Evolutionary conservation across 2,329 filamentous ascomycete genomes (phyloP).

Genomic region (Colletotrichum sidae): DNA sequence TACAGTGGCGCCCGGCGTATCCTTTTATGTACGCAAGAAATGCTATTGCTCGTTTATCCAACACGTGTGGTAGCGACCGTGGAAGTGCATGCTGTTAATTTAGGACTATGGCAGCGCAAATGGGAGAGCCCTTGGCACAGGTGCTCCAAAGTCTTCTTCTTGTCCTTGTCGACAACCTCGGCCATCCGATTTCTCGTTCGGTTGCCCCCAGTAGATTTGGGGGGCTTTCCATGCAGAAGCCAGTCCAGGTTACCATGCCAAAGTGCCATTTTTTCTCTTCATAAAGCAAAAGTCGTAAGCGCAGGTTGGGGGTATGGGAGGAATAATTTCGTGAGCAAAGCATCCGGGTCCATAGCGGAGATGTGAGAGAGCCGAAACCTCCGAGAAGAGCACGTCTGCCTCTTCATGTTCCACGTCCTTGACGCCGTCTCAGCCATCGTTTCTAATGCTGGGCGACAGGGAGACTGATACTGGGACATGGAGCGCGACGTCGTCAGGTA

Average conservation of each 20-base stretch:
- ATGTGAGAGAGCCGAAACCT: background rate
- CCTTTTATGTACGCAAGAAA: slow-evolving; percentile 4
- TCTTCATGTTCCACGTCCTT: slow-evolving; percentile 32
- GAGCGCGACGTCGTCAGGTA: slow-evolving; percentile 31
- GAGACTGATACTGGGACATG: slow-evolving; percentile 15
- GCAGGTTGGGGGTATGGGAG: slow-evolving; percentile 34
- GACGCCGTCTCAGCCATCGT: slow-evolving; percentile 46
- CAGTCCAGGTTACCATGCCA: slow-evolving; percentile 30
- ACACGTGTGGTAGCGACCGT: slow-evolving; percentile 31
- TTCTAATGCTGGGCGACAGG: slow-evolving; percentile 45
- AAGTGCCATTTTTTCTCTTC: slow-evolving; percentile 31
- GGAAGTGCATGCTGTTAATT: slow-evolving; percentile 29
- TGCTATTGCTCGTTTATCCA: slow-evolving; percentile 31
- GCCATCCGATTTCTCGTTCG: slow-evolving; percentile 16
- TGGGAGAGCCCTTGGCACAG: slow-evolving; percentile 21
- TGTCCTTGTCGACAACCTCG: slow-evolving; percentile 21
- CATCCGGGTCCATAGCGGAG: slow-evolving; percentile 22
- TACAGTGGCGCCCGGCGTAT: background rate
- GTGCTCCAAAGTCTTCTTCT: slow-evolving; percentile 10
- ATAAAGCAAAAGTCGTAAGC: slow-evolving; percentile 31
- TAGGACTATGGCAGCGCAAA: slow-evolving; percentile 32
- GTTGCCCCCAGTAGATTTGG: background rate
- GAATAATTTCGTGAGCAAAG: slow-evolving; percentile 32
- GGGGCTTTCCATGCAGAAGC: slow-evolving; percentile 25
- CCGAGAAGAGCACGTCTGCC: slow-evolving; percentile 14